A percentile compares a stretch with the other conserved stretches of the same genome.
phyloP scores from a whole-genome alignment of 805 yeast genomes.

The Novakomyces olei region DNA sequence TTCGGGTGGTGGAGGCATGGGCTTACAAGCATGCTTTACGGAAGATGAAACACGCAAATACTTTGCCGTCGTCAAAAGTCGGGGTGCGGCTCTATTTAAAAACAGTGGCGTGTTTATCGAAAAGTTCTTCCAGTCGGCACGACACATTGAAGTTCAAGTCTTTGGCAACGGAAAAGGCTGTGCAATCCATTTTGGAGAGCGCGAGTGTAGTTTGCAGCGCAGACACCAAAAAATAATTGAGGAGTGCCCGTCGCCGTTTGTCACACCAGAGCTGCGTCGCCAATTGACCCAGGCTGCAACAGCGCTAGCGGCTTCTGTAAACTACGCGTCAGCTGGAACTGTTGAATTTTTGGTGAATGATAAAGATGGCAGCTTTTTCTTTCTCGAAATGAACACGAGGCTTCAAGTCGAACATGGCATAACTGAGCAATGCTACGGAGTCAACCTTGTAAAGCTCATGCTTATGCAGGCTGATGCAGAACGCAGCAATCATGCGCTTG shows the following conservation, averaged over 20 bases:
- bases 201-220: constrained; percentile 94
- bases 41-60: constrained; percentile 63
- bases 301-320: constrained; percentile 55
- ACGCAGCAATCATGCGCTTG: no score
- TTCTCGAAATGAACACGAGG: constrained; percentile 88
- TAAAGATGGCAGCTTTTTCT: constrained; percentile 69
- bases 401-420: constrained; percentile 96
- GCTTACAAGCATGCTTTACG: constrained; percentile 77
- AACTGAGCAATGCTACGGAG: constrained; percentile 84
- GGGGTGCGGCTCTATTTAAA: constrained; percentile 80
- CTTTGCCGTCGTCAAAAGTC: constrained; percentile 78
- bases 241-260: constrained; percentile 93
- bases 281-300: constrained; percentile 69
- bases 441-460: constrained; percentile 97
- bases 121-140: constrained; percentile 79
- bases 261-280: constrained; percentile 43
- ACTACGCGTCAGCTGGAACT: constrained; percentile 92
- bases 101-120: constrained; percentile 91
- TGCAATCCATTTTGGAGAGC: constrained; percentile 86
- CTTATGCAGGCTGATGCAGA: constrained; percentile 15
- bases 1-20: constrained; percentile 99
- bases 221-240: constrained; percentile 92
- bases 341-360: constrained; percentile 88
- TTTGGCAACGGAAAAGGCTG: constrained; percentile 88
- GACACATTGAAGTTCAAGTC: constrained; percentile 93